These are phyloP conservation scores for Lasiodiplodia sp. DNA, from an alignment of 2,329 filamentous ascomycete species.

Conservation along the genomic window DNA sequence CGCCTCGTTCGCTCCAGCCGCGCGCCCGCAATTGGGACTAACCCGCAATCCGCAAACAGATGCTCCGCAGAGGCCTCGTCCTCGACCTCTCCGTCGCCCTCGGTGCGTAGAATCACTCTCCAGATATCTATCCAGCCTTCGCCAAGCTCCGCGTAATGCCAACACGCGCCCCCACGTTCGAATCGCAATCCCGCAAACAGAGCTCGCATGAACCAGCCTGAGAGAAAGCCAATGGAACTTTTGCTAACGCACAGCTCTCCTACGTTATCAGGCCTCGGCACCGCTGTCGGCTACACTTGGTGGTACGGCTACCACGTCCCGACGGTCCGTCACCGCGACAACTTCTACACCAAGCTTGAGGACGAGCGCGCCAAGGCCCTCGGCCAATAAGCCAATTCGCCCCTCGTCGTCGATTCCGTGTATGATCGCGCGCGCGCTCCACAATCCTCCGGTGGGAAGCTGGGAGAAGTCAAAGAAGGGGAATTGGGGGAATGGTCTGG, in stretches of 20 bases:
- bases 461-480: background rate
- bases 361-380: conserved; percentile 62
- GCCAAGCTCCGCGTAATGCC: background rate
- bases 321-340: conserved; percentile 67
- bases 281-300: conserved; percentile 69
- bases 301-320: conserved; percentile 75
- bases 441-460: too few species aligned
- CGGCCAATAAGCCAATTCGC: conserved; percentile 44
- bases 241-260: conserved; percentile 3
- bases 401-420: conserved; percentile 22
- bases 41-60: conserved; percentile 50
- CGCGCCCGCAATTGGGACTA: conserved; percentile 15
- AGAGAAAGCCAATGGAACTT: too few species aligned
- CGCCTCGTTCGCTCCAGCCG: background rate
- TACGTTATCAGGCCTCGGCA: conserved; percentile 63
- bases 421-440: too few species aligned
- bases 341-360: conserved; percentile 70
- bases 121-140: background rate
- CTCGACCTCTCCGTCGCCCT: conserved; percentile 71
- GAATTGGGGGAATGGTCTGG: background rate
- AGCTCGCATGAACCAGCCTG: background rate
- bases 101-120: conserved; percentile 57
- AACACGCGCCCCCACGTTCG: background rate
- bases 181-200: background rate
- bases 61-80: conserved; percentile 71